Evolutionary conservation across 495 filamentous ascomycete species (phyloP).

Genomic region (Penicillium bialowiezense): DNA sequence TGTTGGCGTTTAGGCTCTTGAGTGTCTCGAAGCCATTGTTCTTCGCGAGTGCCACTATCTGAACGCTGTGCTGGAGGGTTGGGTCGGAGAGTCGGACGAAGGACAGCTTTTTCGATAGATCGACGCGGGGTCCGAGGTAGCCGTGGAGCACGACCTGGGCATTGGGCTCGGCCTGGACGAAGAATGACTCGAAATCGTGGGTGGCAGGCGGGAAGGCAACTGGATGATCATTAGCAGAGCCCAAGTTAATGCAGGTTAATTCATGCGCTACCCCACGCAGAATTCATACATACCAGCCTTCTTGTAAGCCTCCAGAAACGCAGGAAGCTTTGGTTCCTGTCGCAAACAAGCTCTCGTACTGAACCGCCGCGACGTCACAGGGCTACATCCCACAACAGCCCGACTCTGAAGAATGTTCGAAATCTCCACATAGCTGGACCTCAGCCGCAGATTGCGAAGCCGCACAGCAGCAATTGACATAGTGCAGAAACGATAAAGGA

Average conservation of each 20-base stretch:
- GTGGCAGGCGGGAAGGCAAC: constrained; percentile 54
- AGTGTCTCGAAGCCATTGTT: constrained; percentile 41
- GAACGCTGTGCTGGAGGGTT: constrained; percentile 46
- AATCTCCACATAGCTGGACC: constrained; percentile 39
- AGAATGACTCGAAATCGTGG: constrained; percentile 45
- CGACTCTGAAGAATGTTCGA: constrained; percentile 34
- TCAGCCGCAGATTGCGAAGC: constrained; percentile 24
- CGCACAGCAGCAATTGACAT: constrained; percentile 9
- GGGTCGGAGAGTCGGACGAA: constrained; percentile 63
- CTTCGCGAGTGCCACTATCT: constrained; percentile 51
- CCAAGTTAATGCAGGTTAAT: background rate
- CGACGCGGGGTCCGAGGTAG: constrained; percentile 62
- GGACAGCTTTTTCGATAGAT: constrained; percentile 62
- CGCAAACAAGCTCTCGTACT: constrained; percentile 22
- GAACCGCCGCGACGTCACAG: constrained; percentile 20
- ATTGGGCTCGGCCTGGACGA: constrained; percentile 36
- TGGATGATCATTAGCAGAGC: constrained; percentile 16
- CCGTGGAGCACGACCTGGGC: constrained; percentile 63
- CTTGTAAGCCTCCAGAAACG: constrained; percentile 47
- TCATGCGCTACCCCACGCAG: background rate
- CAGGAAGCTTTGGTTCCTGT: constrained; percentile 23
- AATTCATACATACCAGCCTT: constrained; percentile 39
- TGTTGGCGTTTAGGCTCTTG: constrained; percentile 46
- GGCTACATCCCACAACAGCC: constrained; percentile 13
- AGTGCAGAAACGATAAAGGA: background rate